Evolutionary conservation across 2,329 filamentous ascomycete genomes (phyloP), one percentile per base, ranked within the genome.

Genomic region (Dothiorella sarmentorum): DNA sequence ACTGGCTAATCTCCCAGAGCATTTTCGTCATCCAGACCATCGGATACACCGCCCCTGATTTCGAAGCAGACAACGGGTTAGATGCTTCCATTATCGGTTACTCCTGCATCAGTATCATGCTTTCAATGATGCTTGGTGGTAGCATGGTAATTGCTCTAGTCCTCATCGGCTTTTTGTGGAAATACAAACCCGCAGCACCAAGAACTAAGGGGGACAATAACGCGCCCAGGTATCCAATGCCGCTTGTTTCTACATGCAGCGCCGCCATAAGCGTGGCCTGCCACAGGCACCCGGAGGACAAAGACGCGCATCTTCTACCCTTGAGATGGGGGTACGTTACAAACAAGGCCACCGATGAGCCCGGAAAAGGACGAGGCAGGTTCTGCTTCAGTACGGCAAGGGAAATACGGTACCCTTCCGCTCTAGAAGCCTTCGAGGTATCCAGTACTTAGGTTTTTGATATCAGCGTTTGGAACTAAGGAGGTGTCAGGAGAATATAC

Each of bases 1-100:
- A 78, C 55, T 79, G 75, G 75, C 67, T 78, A 1, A 65, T 75
- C 4, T 78, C 76, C 0, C 73, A 78, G 45, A 70, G 67, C 24
- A 51, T 79, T 11, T 80, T 78, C 63, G 60, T 78, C 9, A 71
- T 73, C 1, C 63, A 64, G 2, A 37, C 33, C 5, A 37, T 37
- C 11, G 33, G 15, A 13, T 37, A 37, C 33, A 64, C 76, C 13
- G 29, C 33, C 7, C 35, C 37, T 1, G 27, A 56, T 18, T 33
- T 37, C 3, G 24, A 11, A 17, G 22, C 15, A 1, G 26, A 43
- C 17, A 61, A 2, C 17, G 62, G 10, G 60, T 65, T 18, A 3
- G 33, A 37, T 37, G 11, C 33, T 5, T 37, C 33, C 33, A 11
- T n/a, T 7, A 55, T 29, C 35, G 51, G 58, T 9, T 59, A 26